phyloP scores from a whole-genome alignment of 2,329 filamentous ascomycete species.

The Hymenoscyphus repandus region DNA sequence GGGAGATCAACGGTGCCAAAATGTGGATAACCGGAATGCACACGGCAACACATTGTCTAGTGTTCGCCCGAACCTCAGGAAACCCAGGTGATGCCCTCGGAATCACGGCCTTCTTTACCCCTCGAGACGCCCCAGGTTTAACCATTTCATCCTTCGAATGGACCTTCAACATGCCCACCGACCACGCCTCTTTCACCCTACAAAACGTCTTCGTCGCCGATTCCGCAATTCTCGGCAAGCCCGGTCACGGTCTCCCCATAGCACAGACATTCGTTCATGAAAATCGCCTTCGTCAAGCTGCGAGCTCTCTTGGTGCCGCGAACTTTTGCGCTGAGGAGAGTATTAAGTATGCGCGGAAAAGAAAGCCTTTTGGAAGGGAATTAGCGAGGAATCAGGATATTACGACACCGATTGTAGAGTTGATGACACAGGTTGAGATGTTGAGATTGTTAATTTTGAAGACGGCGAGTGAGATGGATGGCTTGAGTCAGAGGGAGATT shows the following conservation, averaged over 20 bases:
- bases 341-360: conserved; percentile 49
- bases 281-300: conserved; percentile 60
- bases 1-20: conserved; percentile 52
- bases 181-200: conserved; percentile 55
- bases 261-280: conserved; percentile 63
- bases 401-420: conserved; percentile 58
- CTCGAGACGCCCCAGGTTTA: conserved; percentile 45
- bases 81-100: conserved; percentile 47
- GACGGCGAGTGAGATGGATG: conserved; percentile 58
- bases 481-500: conserved; percentile 41
- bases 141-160: conserved; percentile 55
- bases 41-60: conserved; percentile 53
- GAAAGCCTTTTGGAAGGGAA: conserved; percentile 51
- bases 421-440: conserved; percentile 58
- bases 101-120: conserved; percentile 57
- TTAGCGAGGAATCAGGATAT: conserved; percentile 57
- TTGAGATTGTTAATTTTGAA: conserved; percentile 54
- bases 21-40: conserved; percentile 64
- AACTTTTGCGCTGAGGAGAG: conserved; percentile 54
- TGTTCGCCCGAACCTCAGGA: conserved; percentile 55
- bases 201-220: conserved; percentile 52
- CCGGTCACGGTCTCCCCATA: conserved; percentile 51
- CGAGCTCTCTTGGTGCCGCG: conserved; percentile 53
- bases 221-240: conserved; percentile 45
- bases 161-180: conserved; percentile 63